Conservation (phyloP, 345 rosid genomes). For the Dovyalis caffra region DNA sequence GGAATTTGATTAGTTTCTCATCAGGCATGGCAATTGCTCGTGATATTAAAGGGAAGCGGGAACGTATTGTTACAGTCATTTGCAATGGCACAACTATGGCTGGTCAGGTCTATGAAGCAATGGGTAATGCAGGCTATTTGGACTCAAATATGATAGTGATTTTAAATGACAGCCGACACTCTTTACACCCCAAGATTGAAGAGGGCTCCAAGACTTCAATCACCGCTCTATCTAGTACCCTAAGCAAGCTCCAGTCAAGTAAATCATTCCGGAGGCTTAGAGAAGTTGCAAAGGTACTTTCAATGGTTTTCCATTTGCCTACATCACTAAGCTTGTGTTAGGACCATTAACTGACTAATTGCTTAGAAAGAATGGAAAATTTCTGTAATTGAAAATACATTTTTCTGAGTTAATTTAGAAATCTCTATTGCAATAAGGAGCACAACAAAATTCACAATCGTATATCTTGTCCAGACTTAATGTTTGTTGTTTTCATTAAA, state of each 20-base stretch:
- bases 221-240: slow-evolving; percentile 70
- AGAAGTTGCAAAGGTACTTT: slow-evolving; percentile 80
- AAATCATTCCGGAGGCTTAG: slow-evolving; percentile 75
- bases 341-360: neutral
- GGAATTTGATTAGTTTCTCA: slow-evolving; percentile 3
- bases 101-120: slow-evolving; percentile 95
- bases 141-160: slow-evolving; percentile 88
- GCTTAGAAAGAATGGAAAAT: neutral
- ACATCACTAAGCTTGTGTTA: neutral
- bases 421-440: neutral
- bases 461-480: neutral
- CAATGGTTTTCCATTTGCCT: neutral
- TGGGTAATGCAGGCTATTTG: slow-evolving; percentile 93
- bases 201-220: slow-evolving; percentile 75
- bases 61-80: slow-evolving; percentile 68
- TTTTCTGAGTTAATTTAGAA: neutral
- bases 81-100: slow-evolving; percentile 80
- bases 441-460: neutral
- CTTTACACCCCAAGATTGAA: slow-evolving; percentile 69
- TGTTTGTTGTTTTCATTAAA: neutral
- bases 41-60: slow-evolving; percentile 83
- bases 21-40: slow-evolving; percentile 90
- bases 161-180: slow-evolving; percentile 77
- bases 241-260: slow-evolving; percentile 89
- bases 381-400: slow-evolving; percentile 6